phyloP scores from a whole-genome alignment of 2,329 filamentous ascomycete species.

The Orbilia ellipsospora region DNA sequence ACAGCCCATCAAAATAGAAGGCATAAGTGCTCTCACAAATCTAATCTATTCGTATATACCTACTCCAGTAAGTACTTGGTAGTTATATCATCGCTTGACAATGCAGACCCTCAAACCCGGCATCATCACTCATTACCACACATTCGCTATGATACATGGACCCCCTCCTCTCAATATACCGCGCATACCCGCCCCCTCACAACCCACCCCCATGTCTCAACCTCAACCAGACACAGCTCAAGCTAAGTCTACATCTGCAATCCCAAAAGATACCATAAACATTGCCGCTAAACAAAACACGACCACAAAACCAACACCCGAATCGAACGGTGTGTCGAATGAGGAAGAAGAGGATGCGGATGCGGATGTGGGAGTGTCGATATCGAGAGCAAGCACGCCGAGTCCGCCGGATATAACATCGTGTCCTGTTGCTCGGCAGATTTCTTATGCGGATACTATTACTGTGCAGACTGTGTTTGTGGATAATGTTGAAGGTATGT shows the following conservation, averaged over 20 bases:
- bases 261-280: too few relatives aligned
- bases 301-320: too few relatives aligned
- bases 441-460: slow-evolving; percentile 38
- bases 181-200: not conserved
- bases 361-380: too few relatives aligned
- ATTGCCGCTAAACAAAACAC: too few relatives aligned
- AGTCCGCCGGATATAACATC: slow-evolving; percentile 14
- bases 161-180: slow-evolving; percentile 15
- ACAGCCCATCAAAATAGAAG: too few relatives aligned
- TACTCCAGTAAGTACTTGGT: too few relatives aligned
- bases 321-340: too few relatives aligned
- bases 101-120: not conserved
- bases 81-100: too few relatives aligned
- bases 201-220: not conserved
- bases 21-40: too few relatives aligned
- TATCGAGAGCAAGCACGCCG: slow-evolving; percentile 1
- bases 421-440: slow-evolving; percentile 37
- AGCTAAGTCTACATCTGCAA: too few relatives aligned
- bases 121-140: not conserved
- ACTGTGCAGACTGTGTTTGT: slow-evolving; percentile 42
- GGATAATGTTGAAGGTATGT: slow-evolving; percentile 34
- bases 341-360: too few relatives aligned
- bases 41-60: too few relatives aligned
- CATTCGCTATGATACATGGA: not conserved
- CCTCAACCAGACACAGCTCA: not conserved